Percentiles rank a stretch among this genome's conserved stretches.
These are phyloP conservation scores for Cordyceps fumosorosea DNA, from an alignment of 2,329 filamentous ascomycete genomes.

Conservation along the genomic window DNA sequence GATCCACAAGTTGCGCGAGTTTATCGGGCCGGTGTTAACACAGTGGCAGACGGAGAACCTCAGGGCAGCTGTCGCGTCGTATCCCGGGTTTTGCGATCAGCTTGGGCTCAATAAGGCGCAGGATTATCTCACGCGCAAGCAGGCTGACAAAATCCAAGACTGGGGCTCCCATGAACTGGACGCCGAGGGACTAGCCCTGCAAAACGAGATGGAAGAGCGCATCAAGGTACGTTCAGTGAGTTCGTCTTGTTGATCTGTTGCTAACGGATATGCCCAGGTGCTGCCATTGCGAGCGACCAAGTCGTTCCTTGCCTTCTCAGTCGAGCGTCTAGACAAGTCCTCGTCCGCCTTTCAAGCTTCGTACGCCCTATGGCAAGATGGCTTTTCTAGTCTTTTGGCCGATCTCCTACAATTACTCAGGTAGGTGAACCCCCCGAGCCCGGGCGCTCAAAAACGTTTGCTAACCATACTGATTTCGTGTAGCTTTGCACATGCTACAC, in stretches of 20 bases:
- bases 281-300: conserved; percentile 84
- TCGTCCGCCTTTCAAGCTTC: conserved; percentile 69
- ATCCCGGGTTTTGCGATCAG: conserved; percentile 71
- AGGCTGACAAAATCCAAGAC: conserved; percentile 70
- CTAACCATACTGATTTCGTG: background rate
- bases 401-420: conserved; percentile 78
- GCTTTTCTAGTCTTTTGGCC: conserved; percentile 76
- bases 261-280: conserved; percentile 35
- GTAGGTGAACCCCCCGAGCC: conserved; percentile 29
- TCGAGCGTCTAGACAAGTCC: conserved; percentile 75
- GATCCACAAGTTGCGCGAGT: conserved; percentile 63
- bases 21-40: conserved; percentile 74
- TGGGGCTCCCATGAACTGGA: conserved; percentile 78
- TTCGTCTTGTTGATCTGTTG: background rate
- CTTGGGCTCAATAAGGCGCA: conserved; percentile 76
- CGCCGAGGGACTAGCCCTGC: conserved; percentile 69
- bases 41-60: conserved; percentile 73
- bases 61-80: conserved; percentile 62
- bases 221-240: conserved; percentile 47
- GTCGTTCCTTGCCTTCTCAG: conserved; percentile 84
- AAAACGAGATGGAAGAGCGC: conserved; percentile 70
- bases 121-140: conserved; percentile 65
- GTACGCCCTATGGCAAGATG: conserved; percentile 75
- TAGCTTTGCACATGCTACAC: conserved; percentile 84
- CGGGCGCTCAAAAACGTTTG: background rate